Evolutionary conservation across 148 eudicot species (phyloP), one percentile per base, ranked within the genome.

Genomic region (Persicaria tinctoria): DNA sequence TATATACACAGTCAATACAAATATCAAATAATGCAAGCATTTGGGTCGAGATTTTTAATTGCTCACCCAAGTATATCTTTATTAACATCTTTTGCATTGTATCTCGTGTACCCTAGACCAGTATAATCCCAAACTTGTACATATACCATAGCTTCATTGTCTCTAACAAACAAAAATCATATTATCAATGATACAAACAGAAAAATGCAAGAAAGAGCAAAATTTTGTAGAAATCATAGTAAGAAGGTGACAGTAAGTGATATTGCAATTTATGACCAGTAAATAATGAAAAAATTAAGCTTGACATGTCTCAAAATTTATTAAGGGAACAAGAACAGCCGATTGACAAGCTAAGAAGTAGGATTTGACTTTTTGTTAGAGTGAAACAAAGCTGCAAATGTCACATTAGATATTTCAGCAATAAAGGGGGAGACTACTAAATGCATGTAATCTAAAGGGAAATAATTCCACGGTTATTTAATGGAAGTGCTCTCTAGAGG

Each of bases 71-170:
- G 82, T 41, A 90, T 88, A 78, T 96, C 94, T 83, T 85, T 90
- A 69, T 90, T 82, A 47, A 79, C 89, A 80, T 96, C 99, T 83
- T 87, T 85, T 72, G 97, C 99, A 77, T 82, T 86, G 87, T 96
- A 96, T 80, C 89, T 89, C 77, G 99, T 92, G 80, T 85, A 96
- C 75, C 99, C 97, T 59, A 92, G 79, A 72, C 99, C 99, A 83
- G 97, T 90, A 79, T 96, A 90, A 79, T 96, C 99, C 99, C 97
- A 96, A 46, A 96, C 97, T 97, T 95, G 75, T 76, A 79, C 12
- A 46, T 71, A 75, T 73, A 68, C 5, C 47, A 27, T 8, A 38
- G 48, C 51, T 14, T 50, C 51, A 68, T 2, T 60, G 70, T 66
- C 32, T 41, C 47, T 66, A 11, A 66, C 14, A 63, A 63, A 63